Conservation (phyloP, 2,329 filamentous ascomycete species). For the Colletotrichum lini region DNA sequence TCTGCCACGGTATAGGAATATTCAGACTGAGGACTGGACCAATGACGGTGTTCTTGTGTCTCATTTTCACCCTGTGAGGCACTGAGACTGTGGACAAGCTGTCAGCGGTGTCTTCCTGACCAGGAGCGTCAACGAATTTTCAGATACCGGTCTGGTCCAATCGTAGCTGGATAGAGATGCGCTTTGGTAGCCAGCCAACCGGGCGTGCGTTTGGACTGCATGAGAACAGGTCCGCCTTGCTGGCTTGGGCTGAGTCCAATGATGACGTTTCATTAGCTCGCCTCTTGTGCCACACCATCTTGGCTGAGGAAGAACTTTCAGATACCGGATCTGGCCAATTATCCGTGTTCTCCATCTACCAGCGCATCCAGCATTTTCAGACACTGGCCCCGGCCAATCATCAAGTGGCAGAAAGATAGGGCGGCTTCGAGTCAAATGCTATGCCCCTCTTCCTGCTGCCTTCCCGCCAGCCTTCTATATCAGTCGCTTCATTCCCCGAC, state of each 20-base stretch:
- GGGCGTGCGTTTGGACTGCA: background rate
- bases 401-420: background rate
- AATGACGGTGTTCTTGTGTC: background rate
- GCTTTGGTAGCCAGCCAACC: background rate
- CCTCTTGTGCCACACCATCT: background rate
- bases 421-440: background rate
- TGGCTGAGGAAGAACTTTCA: background rate
- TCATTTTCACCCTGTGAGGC: background rate
- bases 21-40: conserved; percentile 13
- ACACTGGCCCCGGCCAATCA: conserved; percentile 21
- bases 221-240: background rate
- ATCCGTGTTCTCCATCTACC: background rate
- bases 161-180: background rate
- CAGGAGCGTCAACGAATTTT: background rate
- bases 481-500: background rate
- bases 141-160: conserved; percentile 1
- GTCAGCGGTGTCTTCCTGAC: background rate
- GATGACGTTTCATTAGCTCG: background rate
- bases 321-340: conserved; percentile 10
- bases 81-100: background rate
- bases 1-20: background rate
- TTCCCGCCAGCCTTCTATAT: background rate
- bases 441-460: background rate
- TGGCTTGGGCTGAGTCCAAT: background rate
- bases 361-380: background rate